Base-by-base conservation (phyloP, 176 grass and related monocot species). In the Aegilops umbellulata region DNA sequence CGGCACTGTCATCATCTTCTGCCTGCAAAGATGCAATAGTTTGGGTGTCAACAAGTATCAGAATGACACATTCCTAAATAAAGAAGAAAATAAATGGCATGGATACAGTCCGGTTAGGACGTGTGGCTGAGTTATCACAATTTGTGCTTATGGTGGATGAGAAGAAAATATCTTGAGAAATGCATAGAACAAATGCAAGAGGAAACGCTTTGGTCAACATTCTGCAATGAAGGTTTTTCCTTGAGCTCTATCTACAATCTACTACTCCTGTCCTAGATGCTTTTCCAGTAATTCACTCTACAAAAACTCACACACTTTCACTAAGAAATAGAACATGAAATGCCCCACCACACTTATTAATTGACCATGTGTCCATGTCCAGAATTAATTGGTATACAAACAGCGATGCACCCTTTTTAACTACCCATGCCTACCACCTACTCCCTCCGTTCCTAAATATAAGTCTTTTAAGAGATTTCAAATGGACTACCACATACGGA, bases 1-100 rank as follows among this genome's bases (percentile, higher is more conserved):
- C 86, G 20, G 83, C 89, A 61, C 81, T 84, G 49, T 51, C 49
- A 15, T 93, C 79, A 62, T 93, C 93, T 90, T 94, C 92, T 70
- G 44, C 87, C 95, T 97, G 74, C 74, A 85, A 58, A 51, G 47
- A 87, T 68, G 44, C 9, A 80, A 74, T 39, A 34, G 62, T 51
- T 31, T 83, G 49, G 5, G 82, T 83, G 51, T 57, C 34, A 53
- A 76, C 5, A 76, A 65, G 44, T 61, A 82, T 17, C 9, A 39
- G 44, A 82, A 31, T 58, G 46, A 1, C 22, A 32, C 29, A 51
- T 9, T 57, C 42, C 70, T 31, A 24, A 51, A 81, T 0, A 17
- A 44, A 53, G 6, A 80, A 22, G 60, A 58, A 53, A 25, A 84
- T 13, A 46, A 65, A 55, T 20, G 13, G 0, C 31, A 66, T 65